phyloP scores from a whole-genome alignment of 352 stramenopile species.

The Aphanomyces cochlioides region DNA sequence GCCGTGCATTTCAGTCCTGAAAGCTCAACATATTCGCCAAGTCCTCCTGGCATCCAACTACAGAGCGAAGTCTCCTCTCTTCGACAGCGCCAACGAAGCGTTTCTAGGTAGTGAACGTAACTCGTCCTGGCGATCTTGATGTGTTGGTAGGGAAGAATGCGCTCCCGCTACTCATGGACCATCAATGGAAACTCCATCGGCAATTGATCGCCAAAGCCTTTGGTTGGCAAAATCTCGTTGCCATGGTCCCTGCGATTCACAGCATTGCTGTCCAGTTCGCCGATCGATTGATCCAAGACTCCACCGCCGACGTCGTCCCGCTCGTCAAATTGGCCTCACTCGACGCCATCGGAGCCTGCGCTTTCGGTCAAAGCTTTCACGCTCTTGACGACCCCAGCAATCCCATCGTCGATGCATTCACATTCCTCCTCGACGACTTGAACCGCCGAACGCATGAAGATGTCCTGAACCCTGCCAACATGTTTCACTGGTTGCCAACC shows the following conservation, averaged over 20 bases:
- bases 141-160: background rate
- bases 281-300: background rate
- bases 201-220: conserved; percentile 13
- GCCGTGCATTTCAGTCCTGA: background rate
- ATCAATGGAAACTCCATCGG: conserved; percentile 19
- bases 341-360: background rate
- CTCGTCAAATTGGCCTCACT: conserved; percentile 9
- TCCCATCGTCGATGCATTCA: conserved; percentile 4
- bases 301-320: background rate
- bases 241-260: conserved; percentile 6
- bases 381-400: background rate
- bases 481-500: conserved; percentile 9
- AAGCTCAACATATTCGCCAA: background rate
- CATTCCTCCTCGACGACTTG: conserved; percentile 16
- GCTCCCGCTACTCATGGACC: background rate
- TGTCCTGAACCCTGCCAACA: background rate
- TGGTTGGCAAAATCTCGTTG: conserved; percentile 7
- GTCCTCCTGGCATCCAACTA: conserved; percentile 12
- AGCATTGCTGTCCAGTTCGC: background rate
- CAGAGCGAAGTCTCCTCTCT: background rate
- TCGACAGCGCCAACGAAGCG: background rate
- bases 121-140: too few relatives aligned
- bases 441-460: conserved; percentile 5
- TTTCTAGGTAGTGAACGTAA: background rate
- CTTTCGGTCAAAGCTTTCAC: background rate